A percentile compares a stretch with the other conserved stretches of the same genome.
These are phyloP conservation scores for Coriaria nepalensis DNA, from an alignment of 306 rosid genomes.

Conservation along the genomic window DNA sequence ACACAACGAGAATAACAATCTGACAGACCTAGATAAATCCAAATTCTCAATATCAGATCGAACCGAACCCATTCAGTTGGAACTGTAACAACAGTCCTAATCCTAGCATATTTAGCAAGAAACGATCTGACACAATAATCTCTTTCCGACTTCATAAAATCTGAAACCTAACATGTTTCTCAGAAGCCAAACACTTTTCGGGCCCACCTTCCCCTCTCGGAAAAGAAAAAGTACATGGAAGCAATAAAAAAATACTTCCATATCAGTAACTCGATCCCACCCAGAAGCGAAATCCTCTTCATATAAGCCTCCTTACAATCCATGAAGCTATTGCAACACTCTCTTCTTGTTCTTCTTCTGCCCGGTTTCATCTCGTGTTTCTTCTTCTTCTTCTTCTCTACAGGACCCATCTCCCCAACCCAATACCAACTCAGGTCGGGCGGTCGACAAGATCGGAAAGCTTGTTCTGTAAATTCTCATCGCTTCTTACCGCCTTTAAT, in stretches of 20 bases:
- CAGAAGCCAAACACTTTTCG: constrained; percentile 57
- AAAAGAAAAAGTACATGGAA: constrained; percentile 80
- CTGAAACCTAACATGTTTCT: constrained; percentile 56
- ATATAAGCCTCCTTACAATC: constrained; percentile 53
- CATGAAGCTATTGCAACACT: constrained; percentile 74
- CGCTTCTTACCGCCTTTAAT: constrained; percentile 44
- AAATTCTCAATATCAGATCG: constrained; percentile 36
- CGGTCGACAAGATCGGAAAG: constrained; percentile 81
- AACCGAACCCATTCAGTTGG: constrained; percentile 83
- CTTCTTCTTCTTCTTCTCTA: constrained; percentile 56
- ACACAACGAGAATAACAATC: constrained; percentile 41
- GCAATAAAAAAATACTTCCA: constrained; percentile 80
- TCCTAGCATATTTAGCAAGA: constrained; percentile 62
- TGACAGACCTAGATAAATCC: constrained; percentile 43
- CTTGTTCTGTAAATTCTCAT: constrained; percentile 60
- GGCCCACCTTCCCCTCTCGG: constrained; percentile 86
- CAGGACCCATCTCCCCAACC: constrained; percentile 94
- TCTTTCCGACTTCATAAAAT: constrained; percentile 23
- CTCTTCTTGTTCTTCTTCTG: constrained; percentile 67
- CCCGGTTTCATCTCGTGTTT: constrained; percentile 27
- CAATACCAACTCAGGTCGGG: constrained; percentile 49
- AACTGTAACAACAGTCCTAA: constrained; percentile 62
- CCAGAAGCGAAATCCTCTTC: constrained; percentile 64
- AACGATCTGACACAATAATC: constrained; percentile 66
- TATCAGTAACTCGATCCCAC: constrained; percentile 61